Conservation (phyloP, 495 filamentous ascomycete species). For the Clavariopsis aquatica region DNA sequence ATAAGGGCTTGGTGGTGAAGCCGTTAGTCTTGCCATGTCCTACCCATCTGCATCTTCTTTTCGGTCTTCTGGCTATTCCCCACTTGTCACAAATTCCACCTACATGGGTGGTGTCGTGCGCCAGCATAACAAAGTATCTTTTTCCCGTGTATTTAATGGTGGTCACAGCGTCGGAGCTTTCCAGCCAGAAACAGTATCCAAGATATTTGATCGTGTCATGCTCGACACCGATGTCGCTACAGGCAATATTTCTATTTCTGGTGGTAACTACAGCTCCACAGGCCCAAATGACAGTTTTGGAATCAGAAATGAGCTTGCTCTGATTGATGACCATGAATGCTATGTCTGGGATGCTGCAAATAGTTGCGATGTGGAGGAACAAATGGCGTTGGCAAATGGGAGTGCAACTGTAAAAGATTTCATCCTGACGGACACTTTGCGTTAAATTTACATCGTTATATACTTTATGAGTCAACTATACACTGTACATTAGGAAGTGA, state of each 20-base stretch:
- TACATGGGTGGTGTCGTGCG: constrained; percentile 37
- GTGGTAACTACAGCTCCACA: constrained; percentile 20
- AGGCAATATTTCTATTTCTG: constrained; percentile 16
- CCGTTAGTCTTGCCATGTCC: constrained; percentile 25
- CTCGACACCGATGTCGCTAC: constrained; percentile 43
- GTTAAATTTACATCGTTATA: too few relatives aligned
- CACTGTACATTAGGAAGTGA: too few relatives aligned
- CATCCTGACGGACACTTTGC: constrained; percentile 15
- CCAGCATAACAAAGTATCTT: constrained; percentile 40
- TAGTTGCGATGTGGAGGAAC: constrained; percentile 35
- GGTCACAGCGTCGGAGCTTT: constrained; percentile 21
- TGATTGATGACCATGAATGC: constrained; percentile 19
- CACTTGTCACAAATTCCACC: constrained; percentile 32
- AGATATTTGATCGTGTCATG: constrained; percentile 46
- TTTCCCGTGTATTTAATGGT: constrained; percentile 38
- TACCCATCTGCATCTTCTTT: constrained; percentile 28
- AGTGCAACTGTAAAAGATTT: constrained; percentile 34
- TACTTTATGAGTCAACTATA: too few relatives aligned
- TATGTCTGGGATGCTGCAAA: constrained; percentile 25
- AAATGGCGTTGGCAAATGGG: constrained; percentile 32
- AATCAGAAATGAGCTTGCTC: constrained; percentile 36
- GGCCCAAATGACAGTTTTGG: constrained; percentile 32
- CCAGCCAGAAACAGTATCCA: constrained; percentile 42
- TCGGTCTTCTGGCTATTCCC: constrained; percentile 33
- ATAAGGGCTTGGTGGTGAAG: constrained; percentile 39